phyloP scores from a whole-genome alignment of 2,329 filamentous ascomycete species.

The Sclerotinia nivalis region DNA sequence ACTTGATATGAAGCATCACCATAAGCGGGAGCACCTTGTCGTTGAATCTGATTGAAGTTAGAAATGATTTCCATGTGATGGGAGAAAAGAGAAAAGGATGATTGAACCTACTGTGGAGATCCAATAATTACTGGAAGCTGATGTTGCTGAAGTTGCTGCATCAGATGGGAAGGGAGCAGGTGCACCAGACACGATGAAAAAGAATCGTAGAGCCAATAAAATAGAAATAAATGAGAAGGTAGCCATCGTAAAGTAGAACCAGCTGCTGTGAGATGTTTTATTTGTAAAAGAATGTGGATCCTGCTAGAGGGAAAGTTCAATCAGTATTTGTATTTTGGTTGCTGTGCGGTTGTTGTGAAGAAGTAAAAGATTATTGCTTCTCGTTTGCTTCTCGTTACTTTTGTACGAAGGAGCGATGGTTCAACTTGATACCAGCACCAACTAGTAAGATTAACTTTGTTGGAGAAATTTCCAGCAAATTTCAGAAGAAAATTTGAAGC shows the following conservation, averaged over 20 bases:
- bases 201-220: conserved; percentile 37
- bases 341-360: conserved; percentile 3
- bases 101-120: conserved; percentile 29
- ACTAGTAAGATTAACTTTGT: conserved; percentile 8
- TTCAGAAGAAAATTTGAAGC: background rate
- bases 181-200: conserved; percentile 36
- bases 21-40: conserved; percentile 41
- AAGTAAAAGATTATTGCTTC: background rate
- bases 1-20: conserved; percentile 63
- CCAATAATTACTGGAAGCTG: conserved; percentile 34
- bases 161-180: conserved; percentile 29
- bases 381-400: conserved; percentile 7
- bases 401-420: conserved; percentile 14
- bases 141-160: conserved; percentile 29
- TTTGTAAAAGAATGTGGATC: conserved; percentile 36
- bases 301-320: conserved; percentile 26
- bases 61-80: background rate
- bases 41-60: conserved; percentile 30
- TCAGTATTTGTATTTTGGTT: conserved; percentile 28
- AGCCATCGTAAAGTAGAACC: conserved; percentile 42
- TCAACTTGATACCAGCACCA: conserved; percentile 19
- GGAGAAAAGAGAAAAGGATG: background rate
- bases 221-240: conserved; percentile 37
- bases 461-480: background rate
- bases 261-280: conserved; percentile 38